Evolutionary conservation across 2,329 filamentous ascomycete genomes (phyloP).

Genomic region (Trichoderma sp.): DNA sequence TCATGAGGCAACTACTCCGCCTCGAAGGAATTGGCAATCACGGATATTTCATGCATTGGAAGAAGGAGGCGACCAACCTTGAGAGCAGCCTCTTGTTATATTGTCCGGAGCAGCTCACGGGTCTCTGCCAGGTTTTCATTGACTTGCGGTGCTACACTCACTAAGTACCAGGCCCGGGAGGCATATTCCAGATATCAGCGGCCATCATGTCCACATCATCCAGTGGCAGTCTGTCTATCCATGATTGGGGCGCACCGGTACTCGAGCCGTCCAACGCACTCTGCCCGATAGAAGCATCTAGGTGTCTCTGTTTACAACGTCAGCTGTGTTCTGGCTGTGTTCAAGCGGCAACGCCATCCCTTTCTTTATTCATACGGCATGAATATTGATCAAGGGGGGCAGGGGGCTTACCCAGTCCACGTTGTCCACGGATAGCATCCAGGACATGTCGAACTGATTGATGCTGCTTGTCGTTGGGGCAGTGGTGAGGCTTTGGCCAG

Average conservation of each 20-base stretch:
- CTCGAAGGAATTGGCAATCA: too few species aligned
- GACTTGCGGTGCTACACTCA: background rate
- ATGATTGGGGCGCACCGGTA: conserved; percentile 36
- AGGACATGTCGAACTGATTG: conserved; percentile 41
- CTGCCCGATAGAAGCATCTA: conserved; percentile 38
- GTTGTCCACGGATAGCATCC: conserved; percentile 40
- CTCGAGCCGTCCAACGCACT: conserved; percentile 37
- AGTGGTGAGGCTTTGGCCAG: background rate
- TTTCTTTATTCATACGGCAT: too few species aligned
- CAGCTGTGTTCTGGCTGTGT: background rate
- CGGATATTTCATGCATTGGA: too few species aligned
- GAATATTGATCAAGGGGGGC: background rate
- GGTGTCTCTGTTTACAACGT: conserved; percentile 33
- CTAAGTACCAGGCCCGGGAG: conserved; percentile 24
- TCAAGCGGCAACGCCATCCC: background rate
- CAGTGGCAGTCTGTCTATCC: conserved; percentile 38
- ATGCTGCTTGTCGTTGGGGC: conserved; percentile 15
- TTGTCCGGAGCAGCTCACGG: background rate
- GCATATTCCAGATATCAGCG: conserved; percentile 33
- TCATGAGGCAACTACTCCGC: too few species aligned
- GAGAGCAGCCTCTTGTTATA: background rate
- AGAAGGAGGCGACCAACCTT: background rate
- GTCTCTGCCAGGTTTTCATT: background rate
- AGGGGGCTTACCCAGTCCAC: conserved; percentile 45
- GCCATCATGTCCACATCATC: conserved; percentile 37